Base-by-base conservation (phyloP, 345 rosid species). In the Eucalyptus erythrocorys region DNA sequence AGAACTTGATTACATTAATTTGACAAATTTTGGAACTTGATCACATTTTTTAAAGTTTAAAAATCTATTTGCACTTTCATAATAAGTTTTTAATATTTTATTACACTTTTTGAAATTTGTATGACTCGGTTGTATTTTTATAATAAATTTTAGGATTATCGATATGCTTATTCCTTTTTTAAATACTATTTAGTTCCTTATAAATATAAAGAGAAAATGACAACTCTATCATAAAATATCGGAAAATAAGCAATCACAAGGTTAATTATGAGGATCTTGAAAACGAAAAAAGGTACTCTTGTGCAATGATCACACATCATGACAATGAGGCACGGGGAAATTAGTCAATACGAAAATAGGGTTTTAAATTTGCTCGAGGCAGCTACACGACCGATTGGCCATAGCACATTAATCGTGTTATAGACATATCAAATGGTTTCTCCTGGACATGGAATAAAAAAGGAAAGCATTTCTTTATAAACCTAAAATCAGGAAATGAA, bases 11-110 rank as follows among this genome's bases (percentile, higher is more conserved):
- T 24, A 55, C 13, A 55, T 10, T 1, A 55, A 55, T 30, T 55
- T 22, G 3, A 55, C 0, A 55, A 4, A 3, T 55, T 55, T 55
- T 24, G 4, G 0, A 55, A 24, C 0, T 24, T 55, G 13, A 55
- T 55, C 13, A 22, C 0, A 10, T 1, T 4, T 55, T 0, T 55
- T 24, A 24, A 22, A 55, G 13, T 55, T 55, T 55, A 10, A 55
- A 24, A 55, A 22, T 22, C 10, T 12, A 4, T 24, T 55, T 24
- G 1, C 1, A 55, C 1, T 24, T 55, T 55, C 3, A 2, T 55
- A 30, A 55, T 9, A 55, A 55, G 0, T 55, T 55, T 55, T 55
- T 22, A 10, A 55, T 55, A 4, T 0, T 55, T 55, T 4, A 55
- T 55, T 55, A 2, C 6, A 10, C 1, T 10, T 55, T 55, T 55